Base-by-base conservation (phyloP, 768 basidiomycete species). In the Amanita rubescens region DNA sequence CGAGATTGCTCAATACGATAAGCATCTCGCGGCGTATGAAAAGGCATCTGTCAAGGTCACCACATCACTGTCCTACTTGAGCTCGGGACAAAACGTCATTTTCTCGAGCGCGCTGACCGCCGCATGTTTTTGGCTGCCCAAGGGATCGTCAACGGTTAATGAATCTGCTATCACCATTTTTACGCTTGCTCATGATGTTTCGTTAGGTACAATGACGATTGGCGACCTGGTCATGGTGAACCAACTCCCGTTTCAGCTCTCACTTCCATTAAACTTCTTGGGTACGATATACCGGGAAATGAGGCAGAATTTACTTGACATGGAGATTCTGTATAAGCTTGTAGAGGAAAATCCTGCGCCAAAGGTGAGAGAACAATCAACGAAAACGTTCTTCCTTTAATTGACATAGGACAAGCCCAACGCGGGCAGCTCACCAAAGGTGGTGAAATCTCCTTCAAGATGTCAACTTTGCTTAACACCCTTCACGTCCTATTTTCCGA, bases 141-240 rank as follows among this genome's bases (percentile, higher is more conserved):
- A 65, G 96, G 95, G 0, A 87, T 99, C 3, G 71, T 94, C 25
- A 87, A 92, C 58, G 95, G 94, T 93, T 48, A 12, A 76, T 65
- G 20, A 33, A 25, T 22, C 15, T 11, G 7, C 14, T n/a, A n/a
- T 20, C n/a, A 7, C 17, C 27, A 30, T 5, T 19, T 7, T 48
- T 3, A 24, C 25, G 1, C 39, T 43, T 34, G 14, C 17, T 39
- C 30, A 43, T 55, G 41, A 56, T 22, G 38, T 27, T 10, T 25
- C n/a, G n/a, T 11, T 57, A 94, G 94, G 94, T 7, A 92, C 90
- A 0, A 98, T 99, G 95, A 96, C 94, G 3, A 81, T 99, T 20
- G 96, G 96, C 7, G 96, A 99, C 63, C 80, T 99, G 12, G 96
- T 99, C 60, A 98, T 99, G 95, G 88, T 96, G 60, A 99, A 99